Conservation (phyloP, 345 rosid species). For the Euphorbia peplus region DNA sequence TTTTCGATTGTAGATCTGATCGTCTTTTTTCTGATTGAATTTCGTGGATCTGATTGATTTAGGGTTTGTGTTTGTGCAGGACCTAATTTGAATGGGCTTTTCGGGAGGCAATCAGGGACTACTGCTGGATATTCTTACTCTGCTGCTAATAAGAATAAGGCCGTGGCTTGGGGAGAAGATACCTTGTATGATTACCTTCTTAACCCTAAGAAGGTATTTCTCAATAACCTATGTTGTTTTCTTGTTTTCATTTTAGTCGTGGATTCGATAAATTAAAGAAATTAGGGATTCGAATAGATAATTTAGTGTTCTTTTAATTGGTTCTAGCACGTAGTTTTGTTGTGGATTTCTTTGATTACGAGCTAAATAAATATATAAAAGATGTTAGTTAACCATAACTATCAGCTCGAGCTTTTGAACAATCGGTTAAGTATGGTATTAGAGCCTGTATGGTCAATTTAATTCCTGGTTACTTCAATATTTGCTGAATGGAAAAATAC, state of each 20-base stretch:
- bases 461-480: no score
- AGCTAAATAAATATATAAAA: no score
- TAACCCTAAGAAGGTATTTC: constrained; percentile 77
- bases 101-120: constrained; percentile 89
- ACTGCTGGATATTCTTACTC: constrained; percentile 83
- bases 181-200: constrained; percentile 80
- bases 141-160: constrained; percentile 88
- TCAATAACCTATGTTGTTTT: not conserved
- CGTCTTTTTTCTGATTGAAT: not conserved
- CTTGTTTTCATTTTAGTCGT: not conserved
- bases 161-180: constrained; percentile 81
- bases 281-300: not conserved
- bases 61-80: constrained; percentile 39
- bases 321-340: no score
- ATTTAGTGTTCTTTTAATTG: no score
- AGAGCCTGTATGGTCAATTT: no score
- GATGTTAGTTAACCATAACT: no score
- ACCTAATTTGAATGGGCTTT: constrained; percentile 83
- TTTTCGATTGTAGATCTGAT: not conserved
- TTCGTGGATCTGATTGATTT: not conserved
- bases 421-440: no score
- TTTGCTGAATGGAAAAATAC: no score
- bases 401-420: no score
- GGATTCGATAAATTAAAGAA: not conserved
- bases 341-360: no score